Evolutionary conservation across 805 yeast species (phyloP).

Genomic region (Metschnikowia matae): DNA sequence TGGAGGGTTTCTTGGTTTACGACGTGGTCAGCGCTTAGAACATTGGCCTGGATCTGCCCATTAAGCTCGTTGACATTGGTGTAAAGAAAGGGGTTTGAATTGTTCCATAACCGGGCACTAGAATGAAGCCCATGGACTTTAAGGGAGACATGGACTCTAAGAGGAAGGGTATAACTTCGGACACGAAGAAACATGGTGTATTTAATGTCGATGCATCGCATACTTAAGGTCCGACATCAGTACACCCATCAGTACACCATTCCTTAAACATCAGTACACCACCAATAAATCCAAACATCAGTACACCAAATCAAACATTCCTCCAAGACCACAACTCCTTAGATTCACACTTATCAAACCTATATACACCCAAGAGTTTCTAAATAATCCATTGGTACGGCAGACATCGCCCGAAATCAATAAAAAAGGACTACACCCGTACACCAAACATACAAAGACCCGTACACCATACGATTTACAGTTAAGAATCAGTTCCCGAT

Average conservation of each 20-base stretch:
- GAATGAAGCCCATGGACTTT: background rate
- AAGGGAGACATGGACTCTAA: background rate
- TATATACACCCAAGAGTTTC: too few species aligned
- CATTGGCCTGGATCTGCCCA: slow-evolving; percentile 8
- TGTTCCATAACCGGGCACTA: background rate
- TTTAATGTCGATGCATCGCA: too few species aligned
- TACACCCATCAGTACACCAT: background rate
- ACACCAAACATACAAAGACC: background rate
- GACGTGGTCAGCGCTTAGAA: slow-evolving; percentile 2
- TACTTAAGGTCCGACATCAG: background rate
- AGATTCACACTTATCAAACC: too few species aligned
- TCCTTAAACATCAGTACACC: background rate
- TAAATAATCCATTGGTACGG: background rate
- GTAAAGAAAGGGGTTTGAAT: slow-evolving; percentile 11
- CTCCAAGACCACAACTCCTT: too few species aligned
- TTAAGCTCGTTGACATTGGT: slow-evolving; percentile 12
- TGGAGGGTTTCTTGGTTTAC: slow-evolving; percentile 10
- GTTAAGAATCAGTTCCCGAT: too few species aligned
- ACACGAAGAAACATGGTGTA: background rate
- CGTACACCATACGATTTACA: too few species aligned
- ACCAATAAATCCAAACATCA: too few species aligned
- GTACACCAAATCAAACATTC: too few species aligned
- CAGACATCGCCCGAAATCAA: background rate
- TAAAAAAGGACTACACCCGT: background rate
- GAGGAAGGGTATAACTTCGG: background rate